A percentile compares a stretch with the other conserved stretches of the same genome.
phyloP scores from a whole-genome alignment of 768 basidiomycete species.

The Phlebiopsis flavidoalba region DNA sequence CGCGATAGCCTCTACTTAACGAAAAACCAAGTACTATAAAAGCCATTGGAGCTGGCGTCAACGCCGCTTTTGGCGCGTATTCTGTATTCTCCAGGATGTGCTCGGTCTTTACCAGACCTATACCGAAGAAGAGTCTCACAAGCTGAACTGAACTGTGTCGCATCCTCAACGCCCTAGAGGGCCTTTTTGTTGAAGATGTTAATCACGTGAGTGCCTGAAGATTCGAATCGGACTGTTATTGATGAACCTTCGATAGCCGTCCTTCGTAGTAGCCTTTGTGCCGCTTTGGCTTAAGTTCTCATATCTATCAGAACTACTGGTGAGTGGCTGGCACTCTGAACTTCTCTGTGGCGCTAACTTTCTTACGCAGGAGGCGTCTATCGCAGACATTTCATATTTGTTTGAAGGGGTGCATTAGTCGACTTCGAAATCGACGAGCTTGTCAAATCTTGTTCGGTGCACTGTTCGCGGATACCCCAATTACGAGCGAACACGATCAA shows the following conservation, averaged over 20 bases:
- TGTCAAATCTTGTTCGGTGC: conserved; percentile 74
- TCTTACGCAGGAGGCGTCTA: conserved; percentile 70
- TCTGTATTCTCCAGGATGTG: conserved; percentile 65
- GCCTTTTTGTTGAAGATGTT: conserved; percentile 66
- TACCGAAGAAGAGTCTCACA: conserved; percentile 80
- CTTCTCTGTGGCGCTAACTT: not conserved
- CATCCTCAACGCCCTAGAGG: conserved; percentile 74
- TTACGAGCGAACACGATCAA: conserved; percentile 78
- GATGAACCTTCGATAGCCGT: conserved; percentile 37
- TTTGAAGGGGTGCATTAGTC: conserved; percentile 85
- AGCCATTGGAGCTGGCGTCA: conserved; percentile 65
- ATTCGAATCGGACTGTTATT: not conserved
- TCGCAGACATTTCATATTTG: conserved; percentile 88
- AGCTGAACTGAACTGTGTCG: conserved; percentile 78
- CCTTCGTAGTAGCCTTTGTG: conserved; percentile 80
- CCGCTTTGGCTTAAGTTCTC: conserved; percentile 94
- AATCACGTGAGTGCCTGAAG: conserved; percentile 41
- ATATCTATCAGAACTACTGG: conserved; percentile 88
- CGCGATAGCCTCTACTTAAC: conserved; percentile 54
- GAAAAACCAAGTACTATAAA: conserved; percentile 68
- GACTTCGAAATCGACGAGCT: conserved; percentile 88
- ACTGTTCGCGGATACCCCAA: conserved; percentile 82
- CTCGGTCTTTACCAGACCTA: conserved; percentile 81
- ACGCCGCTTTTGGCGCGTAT: conserved; percentile 64
- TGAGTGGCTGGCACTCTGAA: conserved; percentile 31